Evolutionary conservation across 2,329 filamentous ascomycete species (phyloP), one percentile per base, ranked within the genome.

Genomic region (Pseudogymnoascus destructans): DNA sequence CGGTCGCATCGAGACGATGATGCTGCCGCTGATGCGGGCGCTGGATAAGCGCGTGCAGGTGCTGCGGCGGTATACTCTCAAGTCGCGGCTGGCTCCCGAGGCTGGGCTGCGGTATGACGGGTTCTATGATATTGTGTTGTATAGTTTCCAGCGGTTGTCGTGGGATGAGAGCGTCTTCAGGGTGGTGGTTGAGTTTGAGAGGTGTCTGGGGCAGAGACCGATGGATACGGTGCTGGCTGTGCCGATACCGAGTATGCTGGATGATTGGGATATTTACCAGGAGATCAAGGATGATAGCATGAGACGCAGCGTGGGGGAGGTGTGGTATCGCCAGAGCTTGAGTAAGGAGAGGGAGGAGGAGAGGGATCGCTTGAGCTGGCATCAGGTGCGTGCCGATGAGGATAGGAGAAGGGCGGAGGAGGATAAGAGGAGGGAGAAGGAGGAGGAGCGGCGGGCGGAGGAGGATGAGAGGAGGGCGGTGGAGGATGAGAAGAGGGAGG

Each of bases 51-150:
- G 72, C 9, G 73, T 81, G 46, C 75, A 78, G 15, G 70, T 83
- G n/a, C 66, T 83, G 21, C 70, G 80, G 52, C 78, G 79, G 2
- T 70, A 77, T 60, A 69, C 67, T 30, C 70, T 82, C 17, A 73
- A 73, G 61, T 81, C 79, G 58, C 70, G 73, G 1, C 72, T 76
- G 59, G 77, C 79, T 3, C 80, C 80, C 0, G 64, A 66, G 33
- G 76, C 71, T 1, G 80, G 80, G 1, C 65, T 82, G 25, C 71
- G 80, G 60, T 82, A 81, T 61, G 80, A 83, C 64, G 80, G 80
- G 56, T 62, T 80, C 78, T 81, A 69, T 67, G 77, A 70, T 19
- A 5, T 33, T 25, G 33, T 49, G n/a, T 3, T 52, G 13, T 56
- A 56, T 36, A 38, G 54, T 4, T 15, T 56, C 7, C 19, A 36